Evolutionary conservation across 805 yeast species (phyloP), one percentile per base, ranked within the genome.

Genomic region (Ogataea nakhonphanomensis): DNA sequence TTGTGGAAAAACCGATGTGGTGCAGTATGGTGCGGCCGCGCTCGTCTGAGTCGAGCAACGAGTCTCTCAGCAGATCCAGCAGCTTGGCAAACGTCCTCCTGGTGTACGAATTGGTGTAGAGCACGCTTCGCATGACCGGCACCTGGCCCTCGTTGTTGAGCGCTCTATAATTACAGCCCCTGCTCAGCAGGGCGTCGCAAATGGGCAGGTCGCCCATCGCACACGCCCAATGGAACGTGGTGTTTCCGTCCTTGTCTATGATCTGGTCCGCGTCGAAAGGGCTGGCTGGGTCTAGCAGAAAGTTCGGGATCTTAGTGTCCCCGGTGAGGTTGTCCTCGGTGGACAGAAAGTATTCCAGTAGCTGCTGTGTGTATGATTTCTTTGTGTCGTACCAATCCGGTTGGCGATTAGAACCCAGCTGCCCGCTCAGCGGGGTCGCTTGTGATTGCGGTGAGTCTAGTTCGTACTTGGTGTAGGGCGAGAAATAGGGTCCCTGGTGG

Each of bases 151-250:
- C 73, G 44, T 79, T 73, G 53, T 84, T 84, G 11, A 74, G 63
- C 3, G 71, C 70, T 33, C 71, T 62, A 41, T 77, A 74, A 62
- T 81, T 76, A 2, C 95, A 93, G 4, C 96, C 95, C 28, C 82
- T 78, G 22, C 79, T 70, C 23, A 87, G 64, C 30, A 93, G 70
- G 10, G 89, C 74, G 50, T 84, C 93, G 41, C 87, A 80, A 64
- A 90, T 79, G 33, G 74, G 75, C 25, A 83, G 64, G 58, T 82
- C 86, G 3, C 98, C 99, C 76, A 93, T 88, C 1, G 98, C 84
- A 45, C 97, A 88, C 0, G 98, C 95, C 97, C 98, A 93, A 63
- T 93, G 99, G 51, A 93, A 79, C 2, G 95, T 84, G 0, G 96
- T 85, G 57, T 93, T 95, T 1, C 96, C 95, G 57, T 93, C 97